These are phyloP conservation scores for Rhizopus sp. DNA, from an alignment of 371 early-diverging fungal species.

Conservation along the genomic window DNA sequence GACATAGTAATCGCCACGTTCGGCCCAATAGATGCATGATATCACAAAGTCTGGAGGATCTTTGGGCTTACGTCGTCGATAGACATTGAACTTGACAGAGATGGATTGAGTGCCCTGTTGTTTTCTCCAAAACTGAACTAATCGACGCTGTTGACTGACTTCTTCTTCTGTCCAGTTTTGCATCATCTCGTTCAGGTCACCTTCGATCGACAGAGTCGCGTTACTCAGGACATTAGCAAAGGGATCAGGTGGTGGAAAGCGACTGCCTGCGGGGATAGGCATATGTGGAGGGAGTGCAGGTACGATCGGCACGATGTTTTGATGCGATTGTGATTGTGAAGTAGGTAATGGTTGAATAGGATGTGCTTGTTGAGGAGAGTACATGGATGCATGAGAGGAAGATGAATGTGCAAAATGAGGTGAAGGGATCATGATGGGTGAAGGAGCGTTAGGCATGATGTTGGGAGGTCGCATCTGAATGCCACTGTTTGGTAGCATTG, in stretches of 20 bases:
- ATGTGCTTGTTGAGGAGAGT: neutral
- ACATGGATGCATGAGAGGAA: neutral
- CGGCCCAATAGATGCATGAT: slow-evolving; percentile 83
- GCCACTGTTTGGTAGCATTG: neutral
- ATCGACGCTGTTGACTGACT: slow-evolving; percentile 61
- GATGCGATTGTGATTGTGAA: slow-evolving; percentile 5
- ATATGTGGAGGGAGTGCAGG: slow-evolving; percentile 4
- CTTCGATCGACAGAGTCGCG: slow-evolving; percentile 67
- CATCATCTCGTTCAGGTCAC: slow-evolving; percentile 64
- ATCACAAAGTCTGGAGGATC: slow-evolving; percentile 51
- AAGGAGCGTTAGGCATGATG: slow-evolving; percentile 13
- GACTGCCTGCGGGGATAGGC: neutral
- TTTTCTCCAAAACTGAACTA: slow-evolving; percentile 73
- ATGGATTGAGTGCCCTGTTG: slow-evolving; percentile 63
- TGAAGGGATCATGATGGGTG: slow-evolving; percentile 1
- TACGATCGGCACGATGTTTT: slow-evolving; percentile 17
- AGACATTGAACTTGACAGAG: slow-evolving; percentile 61
- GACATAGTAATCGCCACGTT: slow-evolving; percentile 69
- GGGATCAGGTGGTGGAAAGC: slow-evolving; percentile 16
- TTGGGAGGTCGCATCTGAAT: neutral
- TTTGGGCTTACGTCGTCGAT: slow-evolving; percentile 55
- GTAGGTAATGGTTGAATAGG: neutral
- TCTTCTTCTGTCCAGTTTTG: slow-evolving; percentile 67
- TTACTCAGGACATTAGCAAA: slow-evolving; percentile 69
- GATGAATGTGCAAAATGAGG: neutral